Percentiles rank a stretch among this genome's conserved stretches.
phyloP scores from a whole-genome alignment of 129 eudicot genomes.

The Sambucus nigra region DNA sequence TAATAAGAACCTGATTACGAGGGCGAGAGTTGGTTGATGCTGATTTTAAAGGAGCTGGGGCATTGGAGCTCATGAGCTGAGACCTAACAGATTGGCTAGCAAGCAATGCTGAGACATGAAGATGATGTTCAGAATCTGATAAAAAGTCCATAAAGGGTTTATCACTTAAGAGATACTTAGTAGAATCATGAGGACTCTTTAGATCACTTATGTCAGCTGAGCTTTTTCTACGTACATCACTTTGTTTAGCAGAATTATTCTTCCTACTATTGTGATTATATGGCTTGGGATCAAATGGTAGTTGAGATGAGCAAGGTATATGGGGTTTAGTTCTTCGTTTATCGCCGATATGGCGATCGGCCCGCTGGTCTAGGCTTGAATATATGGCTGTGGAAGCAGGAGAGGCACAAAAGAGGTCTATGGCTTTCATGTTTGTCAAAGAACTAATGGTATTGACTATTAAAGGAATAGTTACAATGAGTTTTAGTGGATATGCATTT shows the following conservation, averaged over 20 bases:
- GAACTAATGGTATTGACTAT: no score
- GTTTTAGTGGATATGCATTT: no score
- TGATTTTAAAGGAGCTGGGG: conserved; percentile 17
- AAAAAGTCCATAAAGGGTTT: conserved; percentile 22
- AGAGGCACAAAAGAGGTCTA: conserved; percentile 51
- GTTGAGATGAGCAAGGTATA: conserved; percentile 17
- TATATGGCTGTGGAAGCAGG: conserved; percentile 64
- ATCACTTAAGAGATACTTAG: conserved; percentile 30
- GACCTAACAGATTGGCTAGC: conserved; percentile 6
- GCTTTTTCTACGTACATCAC: conserved; percentile 29
- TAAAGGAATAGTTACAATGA: no score
- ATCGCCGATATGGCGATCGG: conserved; percentile 17
- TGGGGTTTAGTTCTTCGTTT: conserved; percentile 1
- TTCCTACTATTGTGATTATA: conserved; percentile 14
- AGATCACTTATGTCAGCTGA: conserved; percentile 25
- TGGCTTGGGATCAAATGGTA: conserved; percentile 17
- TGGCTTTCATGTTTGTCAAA: conserved; percentile 45
- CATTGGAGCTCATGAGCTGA: background rate
- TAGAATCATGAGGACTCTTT: conserved; percentile 12
- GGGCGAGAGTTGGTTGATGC: conserved; percentile 14
- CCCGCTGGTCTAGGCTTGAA: conserved; percentile 40
- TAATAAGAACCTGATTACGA: conserved; percentile 18
- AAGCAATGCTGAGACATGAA: background rate
- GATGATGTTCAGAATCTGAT: background rate
- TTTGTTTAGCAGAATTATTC: conserved; percentile 8